Base-by-base conservation (phyloP, 805 yeast genomes). In the Blastobotrys parvus region DNA sequence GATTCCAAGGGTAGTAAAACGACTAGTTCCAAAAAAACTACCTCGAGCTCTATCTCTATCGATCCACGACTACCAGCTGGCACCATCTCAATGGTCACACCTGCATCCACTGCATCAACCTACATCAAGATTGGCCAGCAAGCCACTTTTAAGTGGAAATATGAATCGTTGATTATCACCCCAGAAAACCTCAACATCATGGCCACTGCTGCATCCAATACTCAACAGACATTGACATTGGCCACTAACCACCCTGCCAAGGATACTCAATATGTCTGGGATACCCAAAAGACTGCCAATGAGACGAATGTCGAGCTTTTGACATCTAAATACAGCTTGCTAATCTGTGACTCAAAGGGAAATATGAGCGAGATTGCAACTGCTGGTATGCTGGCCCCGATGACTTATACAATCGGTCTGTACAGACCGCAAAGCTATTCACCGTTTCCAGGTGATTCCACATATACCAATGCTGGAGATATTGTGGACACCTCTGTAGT, bases 111-210 rank as follows among this genome's bases (percentile, higher is more conserved):
- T 8, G 52, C 53, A 27, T 38, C 56, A 7, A 61, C 68, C 1
- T 66, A 66, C 41, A 50, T 66, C 42, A 62, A 62, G 47, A 48
- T 60, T 25, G 70, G 71, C 2, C 60, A 55, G 17, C 45, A 50
- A 22, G 70, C 68, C 17, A 64, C 71, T 4, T 66, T 67, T 46
- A 52, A 59, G 25, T 66, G 71, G 71, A 55, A 57, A 25, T 66
- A 59, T 48, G 64, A 70, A 11, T 52, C 55, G 42, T 54, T 66
- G 13, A 34, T 42, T 3, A 54, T 61, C n/a, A 55, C 65, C 6
- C 71, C 71, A 1, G 45, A 55, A 6, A 62, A 61, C 1, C 45
- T 67, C 35, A 64, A 67, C 40, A 58, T 66, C 30, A 65, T 62
- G 43, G 66, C 66, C 3, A 50, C 52, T 36, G 67, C 71, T 54